Evolutionary conservation across 495 filamentous ascomycete genomes (phyloP).

Genomic region (Podospora comata): DNA sequence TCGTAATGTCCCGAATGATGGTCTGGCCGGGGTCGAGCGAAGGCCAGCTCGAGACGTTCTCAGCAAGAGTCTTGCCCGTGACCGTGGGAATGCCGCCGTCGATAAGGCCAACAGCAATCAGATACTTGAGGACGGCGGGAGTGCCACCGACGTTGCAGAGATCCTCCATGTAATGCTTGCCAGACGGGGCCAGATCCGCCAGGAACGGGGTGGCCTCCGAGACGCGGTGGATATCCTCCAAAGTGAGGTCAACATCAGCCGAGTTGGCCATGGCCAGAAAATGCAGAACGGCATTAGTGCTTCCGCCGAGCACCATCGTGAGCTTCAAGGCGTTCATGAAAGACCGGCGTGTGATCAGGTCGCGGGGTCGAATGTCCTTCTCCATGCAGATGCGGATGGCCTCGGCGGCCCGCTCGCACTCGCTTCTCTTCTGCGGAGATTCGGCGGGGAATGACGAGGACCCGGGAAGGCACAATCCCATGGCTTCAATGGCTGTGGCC

Average conservation of each 20-base stretch:
- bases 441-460: conserved; percentile 86
- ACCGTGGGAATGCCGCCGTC: conserved; percentile 86
- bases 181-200: conserved; percentile 86
- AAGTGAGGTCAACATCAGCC: conserved; percentile 73
- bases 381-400: conserved; percentile 85
- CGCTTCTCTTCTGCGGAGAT: conserved; percentile 86
- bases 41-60: conserved; percentile 82
- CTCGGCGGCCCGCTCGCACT: conserved; percentile 83
- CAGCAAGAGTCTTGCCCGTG: conserved; percentile 82
- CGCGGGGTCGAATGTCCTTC: conserved; percentile 77
- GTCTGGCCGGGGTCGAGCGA: conserved; percentile 75
- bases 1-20: conserved; percentile 75
- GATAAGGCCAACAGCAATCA: conserved; percentile 77
- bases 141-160: conserved; percentile 92
- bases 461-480: conserved; percentile 87
- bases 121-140: conserved; percentile 85
- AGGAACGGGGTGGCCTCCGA: conserved; percentile 89
- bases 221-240: conserved; percentile 87
- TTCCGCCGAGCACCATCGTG: conserved; percentile 88
- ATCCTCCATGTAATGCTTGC: conserved; percentile 90
- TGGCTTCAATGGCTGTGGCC: conserved; percentile 92
- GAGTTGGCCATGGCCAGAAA: conserved; percentile 93
- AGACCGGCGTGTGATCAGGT: conserved; percentile 77
- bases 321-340: conserved; percentile 93
- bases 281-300: conserved; percentile 90